Evolutionary conservation across 768 basidiomycete genomes (phyloP), one percentile per base, ranked within the genome.

Genomic region (Macrolepiota dolichaula): DNA sequence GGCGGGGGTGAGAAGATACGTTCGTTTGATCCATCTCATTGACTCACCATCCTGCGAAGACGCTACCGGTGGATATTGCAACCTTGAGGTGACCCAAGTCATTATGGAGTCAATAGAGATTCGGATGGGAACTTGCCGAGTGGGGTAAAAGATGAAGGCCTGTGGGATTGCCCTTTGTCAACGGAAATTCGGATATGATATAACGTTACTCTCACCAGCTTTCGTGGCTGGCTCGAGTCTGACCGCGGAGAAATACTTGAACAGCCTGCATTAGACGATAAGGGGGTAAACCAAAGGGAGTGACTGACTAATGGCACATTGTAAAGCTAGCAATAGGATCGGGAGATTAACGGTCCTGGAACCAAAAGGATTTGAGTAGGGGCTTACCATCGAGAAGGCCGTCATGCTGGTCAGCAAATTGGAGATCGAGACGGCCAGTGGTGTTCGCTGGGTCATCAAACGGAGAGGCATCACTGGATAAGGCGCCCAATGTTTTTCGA

Each of bases 401-500:
- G 87, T 80, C 74, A 91, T 83, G 65, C 89, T 91, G 10, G 80
- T 82, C 65, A 92, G 79, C 46, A 96, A 81, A 73, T 94, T 96
- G 50, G 84, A 83, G 53, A 96, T 61, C 4, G 92, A 91, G 29
- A 94, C 86, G 11, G 91, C 88, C 19, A 94, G 73, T 4, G 93
- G 92, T 24, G 91, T 95, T 57, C 94, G 79, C 68, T 87, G 85
- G 35, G 80, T 83, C 36, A 96, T 81, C 59, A 96, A 75, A 55
- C 84, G 83, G 64, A 97, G 74, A 51, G 96, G 96, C 87, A 99
- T 89, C 55, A 98, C 89, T 15, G 97, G 97, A 71, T 89, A 91
- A 3, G 83, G 80, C 2, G 92, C 86, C 78, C 84, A 86, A 65
- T 82, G 79, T 59, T 86, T 85, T 74, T 99, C 96, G 25, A 92